Base-by-base conservation (phyloP, 108 stramenopile species). In the Chaetoceros muelleri region DNA sequence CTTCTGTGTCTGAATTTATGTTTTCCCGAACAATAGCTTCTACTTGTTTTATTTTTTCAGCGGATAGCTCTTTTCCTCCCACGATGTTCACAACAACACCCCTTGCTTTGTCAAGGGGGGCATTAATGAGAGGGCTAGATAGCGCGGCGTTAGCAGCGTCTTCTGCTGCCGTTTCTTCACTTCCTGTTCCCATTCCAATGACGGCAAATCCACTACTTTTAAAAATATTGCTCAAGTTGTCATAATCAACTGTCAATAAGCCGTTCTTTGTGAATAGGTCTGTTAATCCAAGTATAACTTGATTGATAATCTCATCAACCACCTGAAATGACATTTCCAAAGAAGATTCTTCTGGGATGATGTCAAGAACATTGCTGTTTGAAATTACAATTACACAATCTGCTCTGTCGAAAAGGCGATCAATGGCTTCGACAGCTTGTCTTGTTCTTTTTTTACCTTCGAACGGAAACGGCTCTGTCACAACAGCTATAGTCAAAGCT, bases 61-160 rank as follows among this genome's bases (percentile, higher is more conserved):
- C 66, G 18, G 90, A 85, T 67, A 95, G 50, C 60, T 84, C 82
- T 53, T 74, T 64, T 16, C 88, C 90, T 16, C 93, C 93, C 40
- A 95, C 67, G 40, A 95, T 88, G 69, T 95, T 95, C 65, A 95
- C 90, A 18, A 95, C 88, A 30, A 94, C 88, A 3, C 92, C 92
- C 7, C 80, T 82, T 28, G 93, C 93, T 64, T 87, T 79, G 40
- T 90, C 79, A 26, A 93, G 83, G 1, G 94, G 88, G 25, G 79
- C 79, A 64, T 95, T 89, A 47, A 95, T 58, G 44, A 92, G 70
- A 2, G 94, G 94, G 61, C 79, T 83, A 19, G 84, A 80, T 51
- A 94, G 89, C 0, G 94, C 94, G 28, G 87, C 87, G 23, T 77
- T 76, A 13, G 94, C 90, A 34, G 90, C 90, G 53, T 93, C 94